Conservation (phyloP, 140 eudicot species). For the Flaveria floridana region DNA sequence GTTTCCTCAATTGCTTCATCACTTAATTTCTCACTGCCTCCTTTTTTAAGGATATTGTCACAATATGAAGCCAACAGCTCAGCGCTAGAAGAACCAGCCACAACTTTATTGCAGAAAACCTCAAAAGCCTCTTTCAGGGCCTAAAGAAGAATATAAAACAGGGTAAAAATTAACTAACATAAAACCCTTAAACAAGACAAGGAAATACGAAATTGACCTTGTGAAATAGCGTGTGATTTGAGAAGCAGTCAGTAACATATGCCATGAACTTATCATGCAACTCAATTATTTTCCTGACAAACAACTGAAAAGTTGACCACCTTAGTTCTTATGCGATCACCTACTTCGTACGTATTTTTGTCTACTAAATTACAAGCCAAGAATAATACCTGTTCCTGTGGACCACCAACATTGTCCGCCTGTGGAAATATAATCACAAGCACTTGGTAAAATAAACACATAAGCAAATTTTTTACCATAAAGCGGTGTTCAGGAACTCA, state of each 20-base stretch:
- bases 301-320: slow-evolving; percentile 37
- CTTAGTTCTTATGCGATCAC: slow-evolving; percentile 3
- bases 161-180: not conserved
- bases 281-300: slow-evolving; percentile 63
- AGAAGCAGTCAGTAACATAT: slow-evolving; percentile 60
- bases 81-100: slow-evolving; percentile 57
- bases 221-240: slow-evolving; percentile 59
- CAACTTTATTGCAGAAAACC: slow-evolving; percentile 63
- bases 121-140: slow-evolving; percentile 73
- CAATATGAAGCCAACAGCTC: slow-evolving; percentile 58
- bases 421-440: slow-evolving; percentile 24
- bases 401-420: slow-evolving; percentile 55
- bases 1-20: slow-evolving; percentile 79
- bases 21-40: slow-evolving; percentile 54
- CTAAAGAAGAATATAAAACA: slow-evolving; percentile 26
- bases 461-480: not conserved
- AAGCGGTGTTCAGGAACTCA: not conserved
- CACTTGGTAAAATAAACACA: not conserved
- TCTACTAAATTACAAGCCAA: not conserved
- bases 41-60: slow-evolving; percentile 58
- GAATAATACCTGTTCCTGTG: slow-evolving; percentile 49
- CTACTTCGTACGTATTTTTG: not conserved
- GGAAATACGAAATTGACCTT: slow-evolving; percentile 38
- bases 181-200: not conserved
- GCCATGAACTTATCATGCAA: slow-evolving; percentile 71